Evolutionary conservation across 2,329 filamentous ascomycete genomes (phyloP), one percentile per base, ranked within the genome.

Genomic region (Neonectria magnoliae): DNA sequence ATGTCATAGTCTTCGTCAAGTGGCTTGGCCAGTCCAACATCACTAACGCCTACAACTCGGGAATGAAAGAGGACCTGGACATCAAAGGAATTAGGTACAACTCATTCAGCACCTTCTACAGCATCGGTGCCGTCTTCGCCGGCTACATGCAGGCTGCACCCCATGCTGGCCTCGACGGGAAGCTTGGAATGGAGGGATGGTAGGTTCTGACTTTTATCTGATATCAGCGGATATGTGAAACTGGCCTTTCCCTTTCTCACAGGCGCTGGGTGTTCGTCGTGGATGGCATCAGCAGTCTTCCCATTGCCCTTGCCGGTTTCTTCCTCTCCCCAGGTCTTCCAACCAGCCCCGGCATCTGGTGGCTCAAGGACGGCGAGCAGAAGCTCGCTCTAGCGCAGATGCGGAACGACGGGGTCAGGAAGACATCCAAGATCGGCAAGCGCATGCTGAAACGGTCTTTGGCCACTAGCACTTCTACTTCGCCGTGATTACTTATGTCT

Each of bases 41-140:
- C 64, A 76, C 72, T 62, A 78, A 77, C 60, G 80, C 80, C 8
- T 81, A 81, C 50, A 76, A 79, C 16, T 77, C 76, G 0, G 80
- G 79, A 1, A 80, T 81, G 79, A 78, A 79, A n/a, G 74, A 77
- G 29, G 76, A 78, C 13, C 68, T 78, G 1, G 57, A 71, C 1
- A 71, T 81, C 47, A 62, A 76, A 3, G 78, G 76, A 5, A 77
- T 78, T 36, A 71, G 80, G 68, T 74, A 75, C 58, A 67, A 65
- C 16, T 48, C 73, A 5, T 75, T 75, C 60, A 44, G 62, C 18
- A 72, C 70, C 16, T 75, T 74, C 31, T 75, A 75, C 60, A 75
- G 74, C 42, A 59, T 71, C 2, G 70, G 69, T 1, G 59, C 64
- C 5, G 57, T 57, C 9, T 70, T 71, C 25, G 68, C 41, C 22